Evolutionary conservation across 352 stramenopile species (phyloP).

Genomic region (Lagenidium giganteum): DNA sequence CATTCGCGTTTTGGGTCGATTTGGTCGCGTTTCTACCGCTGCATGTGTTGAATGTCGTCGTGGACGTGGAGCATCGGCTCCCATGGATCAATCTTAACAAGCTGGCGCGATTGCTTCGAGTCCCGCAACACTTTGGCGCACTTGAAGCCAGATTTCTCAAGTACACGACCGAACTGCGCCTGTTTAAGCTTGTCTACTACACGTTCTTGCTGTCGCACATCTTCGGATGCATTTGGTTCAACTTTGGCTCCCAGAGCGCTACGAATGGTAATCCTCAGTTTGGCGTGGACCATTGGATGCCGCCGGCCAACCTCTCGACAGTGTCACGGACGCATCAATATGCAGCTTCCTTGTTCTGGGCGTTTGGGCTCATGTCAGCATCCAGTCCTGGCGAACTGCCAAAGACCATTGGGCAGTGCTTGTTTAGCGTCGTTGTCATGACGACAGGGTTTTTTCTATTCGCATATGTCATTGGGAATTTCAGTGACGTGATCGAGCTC

Average conservation of each 20-base stretch:
- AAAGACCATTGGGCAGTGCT: not conserved
- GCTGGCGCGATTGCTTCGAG: conserved; percentile 5
- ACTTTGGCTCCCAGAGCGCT: too few relatives aligned
- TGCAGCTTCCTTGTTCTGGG: conserved; percentile 3
- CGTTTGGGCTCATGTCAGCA: conserved; percentile 3
- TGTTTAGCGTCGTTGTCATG: conserved; percentile 10
- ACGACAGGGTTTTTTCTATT: too few relatives aligned
- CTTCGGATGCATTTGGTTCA: conserved; percentile 13
- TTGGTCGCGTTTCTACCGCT: not conserved
- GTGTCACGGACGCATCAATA: not conserved
- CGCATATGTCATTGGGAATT: too few relatives aligned
- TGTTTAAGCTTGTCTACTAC: conserved; percentile 16
- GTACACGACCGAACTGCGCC: conserved; percentile 10
- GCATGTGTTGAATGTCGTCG: too few relatives aligned
- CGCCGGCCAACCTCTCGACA: not conserved
- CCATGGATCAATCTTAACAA: conserved; percentile 16
- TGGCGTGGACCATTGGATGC: not conserved
- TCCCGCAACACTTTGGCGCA: conserved; percentile 7
- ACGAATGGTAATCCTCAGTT: too few relatives aligned
- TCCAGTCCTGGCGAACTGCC: conserved; percentile 4
- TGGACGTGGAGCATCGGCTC: not conserved
- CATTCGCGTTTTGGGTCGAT: conserved; percentile 1
- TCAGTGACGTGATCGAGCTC: too few relatives aligned
- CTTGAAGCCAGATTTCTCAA: conserved; percentile 8
- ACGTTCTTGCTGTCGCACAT: conserved; percentile 11